Evolutionary conservation across 2,329 filamentous ascomycete species (phyloP), one percentile per base, ranked within the genome.

Genomic region (Penicillium sp.): DNA sequence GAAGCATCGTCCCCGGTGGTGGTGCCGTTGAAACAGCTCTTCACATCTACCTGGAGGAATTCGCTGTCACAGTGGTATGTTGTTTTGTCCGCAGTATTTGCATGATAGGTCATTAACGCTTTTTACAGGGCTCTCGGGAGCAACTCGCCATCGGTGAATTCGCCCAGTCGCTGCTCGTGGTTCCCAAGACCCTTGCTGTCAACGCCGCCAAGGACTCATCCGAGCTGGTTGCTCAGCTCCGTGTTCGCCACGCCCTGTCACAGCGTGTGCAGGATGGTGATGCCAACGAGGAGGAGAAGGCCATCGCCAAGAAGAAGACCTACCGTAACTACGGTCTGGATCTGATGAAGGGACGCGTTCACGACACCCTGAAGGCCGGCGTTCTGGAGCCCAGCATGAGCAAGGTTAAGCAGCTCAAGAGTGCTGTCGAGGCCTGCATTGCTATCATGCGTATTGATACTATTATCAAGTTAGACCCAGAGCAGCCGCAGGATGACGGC

Each of bases 371-470:
- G 67, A 97, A 97, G 83, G 87, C 90, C 10, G 94, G 94, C 69
- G 92, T 99, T 56, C 75, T 99, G 68, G 94, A 99, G 80, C 94
- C 94, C 26, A 96, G 89, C 76, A 91, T 99, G 80, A 97, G 93
- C 84, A 99, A 99, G 83, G 84, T 99, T 63, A 89, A 93, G 76
- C 94, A 97, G 81, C 81, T 99, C 69, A 99, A 99, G 87, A 95
- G 89, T 76, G 94, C 94, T 23, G 94, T 99, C 43, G 94, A 99
- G 79, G 94, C 94, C 49, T 97, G 94, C 75, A 96, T 99, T 75
- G 90, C 91, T 69, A 97, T 99, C 73, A 97, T 99, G 94, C 85
- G 94, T 68, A 99, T 99, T 71, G 94, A 99, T 79, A 97, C 94
- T 60, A 82, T 99, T 76, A 97, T 99, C 78, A 96, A 96, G 81